Percentiles rank a stretch among this genome's conserved stretches.
These are phyloP conservation scores for Cercospora zeina DNA, from an alignment of 2,329 filamentous ascomycete genomes.

Conservation along the genomic window DNA sequence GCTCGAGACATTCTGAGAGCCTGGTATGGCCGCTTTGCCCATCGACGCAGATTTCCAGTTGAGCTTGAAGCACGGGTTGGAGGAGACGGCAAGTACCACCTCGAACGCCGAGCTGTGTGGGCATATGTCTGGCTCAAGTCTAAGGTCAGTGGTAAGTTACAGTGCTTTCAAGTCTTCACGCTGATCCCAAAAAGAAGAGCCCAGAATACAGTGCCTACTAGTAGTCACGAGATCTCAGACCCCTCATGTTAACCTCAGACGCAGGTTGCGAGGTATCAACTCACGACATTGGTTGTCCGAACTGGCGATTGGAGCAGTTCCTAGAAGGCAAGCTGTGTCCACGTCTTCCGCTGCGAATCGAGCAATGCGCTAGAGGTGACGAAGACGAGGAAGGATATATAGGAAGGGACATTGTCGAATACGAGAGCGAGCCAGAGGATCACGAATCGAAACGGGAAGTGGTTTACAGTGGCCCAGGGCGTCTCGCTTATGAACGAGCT, in stretches of 20 bases:
- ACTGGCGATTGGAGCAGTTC: constrained; percentile 33
- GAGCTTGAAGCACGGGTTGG: constrained; percentile 31
- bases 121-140: constrained; percentile 29
- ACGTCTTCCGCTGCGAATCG: constrained; percentile 18
- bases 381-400: constrained; percentile 27
- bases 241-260: background rate
- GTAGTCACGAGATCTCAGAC: background rate
- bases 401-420: constrained; percentile 26
- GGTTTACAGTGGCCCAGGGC: constrained; percentile 19
- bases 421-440: constrained; percentile 19
- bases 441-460: constrained; percentile 25
- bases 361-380: constrained; percentile 22
- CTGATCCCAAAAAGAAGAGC: background rate
- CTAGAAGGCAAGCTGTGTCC: constrained; percentile 26
- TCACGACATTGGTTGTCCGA: constrained; percentile 13
- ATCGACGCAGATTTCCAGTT: constrained; percentile 26
- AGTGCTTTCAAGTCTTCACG: background rate
- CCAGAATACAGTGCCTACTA: background rate
- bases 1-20: constrained; percentile 29
- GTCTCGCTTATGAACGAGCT: constrained; percentile 20
- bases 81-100: background rate
- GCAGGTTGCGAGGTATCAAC: constrained; percentile 17
- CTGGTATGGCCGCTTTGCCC: constrained; percentile 30
- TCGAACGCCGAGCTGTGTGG: constrained; percentile 24
- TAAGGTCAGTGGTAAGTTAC: constrained; percentile 14